Evolutionary conservation across 192 early-diverging fungal genomes (phyloP), one percentile per base, ranked within the genome.

Genomic region (Gonapodya prolifera): DNA sequence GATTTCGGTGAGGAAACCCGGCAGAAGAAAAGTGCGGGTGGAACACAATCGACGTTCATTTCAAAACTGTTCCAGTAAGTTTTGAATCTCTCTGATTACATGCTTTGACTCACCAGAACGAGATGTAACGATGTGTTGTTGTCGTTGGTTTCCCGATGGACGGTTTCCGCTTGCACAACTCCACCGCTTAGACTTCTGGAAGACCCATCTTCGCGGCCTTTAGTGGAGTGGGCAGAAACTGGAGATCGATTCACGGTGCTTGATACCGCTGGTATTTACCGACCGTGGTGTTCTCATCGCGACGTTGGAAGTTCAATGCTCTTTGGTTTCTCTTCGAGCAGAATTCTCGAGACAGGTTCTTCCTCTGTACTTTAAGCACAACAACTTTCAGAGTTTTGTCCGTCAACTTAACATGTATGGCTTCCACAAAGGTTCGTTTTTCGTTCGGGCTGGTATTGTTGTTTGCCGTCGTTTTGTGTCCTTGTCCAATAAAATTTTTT

Each of bases 361-460:
- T 35, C 94, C 95, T 30, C 86, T 84, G 23, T 93, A 92, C 78
- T 96, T 95, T 81, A 96, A 96, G 82, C 95, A 96, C 86, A 92
- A 90, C 83, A 96, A 95, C 36, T 95, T 95, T 81, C 86, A 92
- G 29, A 91, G 89, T 33, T 96, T 96, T 88, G 94, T 96, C 0
- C 90, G 94, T 31, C 95, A 96, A 80, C 85, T 96, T 13, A 96
- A 96, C 80, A 91, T 96, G 92, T 96, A 99, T 80, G 97, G 94
- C 17, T 99, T 99, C 79, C 95, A 96, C 83, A 99, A 99, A 77
- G 89, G 97, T 17, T 95, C 94, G n/a, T 94, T 97, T 81, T n/a
- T n/a, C n/a, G 80, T 96, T 17, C 92, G 94, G 76, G 92, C 95
- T 71, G 97, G 97, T 33, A 93, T 94, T 0, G 85, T 98, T 16